Conservation (phyloP, 352 stramenopile species). For the Phytophthora aleatoria region DNA sequence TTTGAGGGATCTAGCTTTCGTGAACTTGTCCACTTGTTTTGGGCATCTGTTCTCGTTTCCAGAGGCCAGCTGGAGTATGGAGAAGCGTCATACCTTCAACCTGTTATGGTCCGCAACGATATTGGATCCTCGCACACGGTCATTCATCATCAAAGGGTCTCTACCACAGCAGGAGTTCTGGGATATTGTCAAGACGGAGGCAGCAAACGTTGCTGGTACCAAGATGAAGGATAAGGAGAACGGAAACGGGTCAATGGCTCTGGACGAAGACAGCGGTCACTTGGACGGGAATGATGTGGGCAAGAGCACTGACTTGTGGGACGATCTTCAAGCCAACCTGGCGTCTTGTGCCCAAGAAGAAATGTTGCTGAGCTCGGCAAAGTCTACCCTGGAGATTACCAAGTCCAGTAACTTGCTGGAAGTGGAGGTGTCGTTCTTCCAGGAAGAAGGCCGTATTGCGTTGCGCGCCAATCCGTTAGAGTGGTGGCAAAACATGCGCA, state of each 20-base stretch:
- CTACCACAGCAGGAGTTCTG: conserved; percentile 63
- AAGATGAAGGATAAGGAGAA: conserved; percentile 60
- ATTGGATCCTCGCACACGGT: conserved; percentile 71
- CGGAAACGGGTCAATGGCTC: conserved; percentile 36
- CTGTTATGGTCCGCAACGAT: conserved; percentile 72
- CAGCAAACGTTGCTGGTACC: conserved; percentile 50
- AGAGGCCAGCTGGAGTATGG: conserved; percentile 40
- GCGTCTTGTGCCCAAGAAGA: conserved; percentile 75
- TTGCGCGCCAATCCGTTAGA: conserved; percentile 69
- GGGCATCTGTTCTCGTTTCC: conserved; percentile 62
- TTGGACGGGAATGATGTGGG: conserved; percentile 20
- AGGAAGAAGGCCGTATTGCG: conserved; percentile 65
- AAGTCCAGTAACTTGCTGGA: conserved; percentile 82
- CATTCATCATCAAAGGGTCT: conserved; percentile 79
- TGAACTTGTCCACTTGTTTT: conserved; percentile 60
- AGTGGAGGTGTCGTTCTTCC: conserved; percentile 81
- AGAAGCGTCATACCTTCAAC: conserved; percentile 66
- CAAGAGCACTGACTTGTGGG: conserved; percentile 66
- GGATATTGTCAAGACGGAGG: conserved; percentile 72
- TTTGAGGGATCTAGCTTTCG: conserved; percentile 54
- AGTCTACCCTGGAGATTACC: conserved; percentile 65
- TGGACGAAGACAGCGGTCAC: conserved; percentile 47
- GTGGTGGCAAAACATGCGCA: conserved; percentile 76
- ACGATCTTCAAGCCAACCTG: conserved; percentile 78
- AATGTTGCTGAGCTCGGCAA: conserved; percentile 69